Conservation (phyloP, 352 stramenopile genomes). For the Pythium scleroteichum region DNA sequence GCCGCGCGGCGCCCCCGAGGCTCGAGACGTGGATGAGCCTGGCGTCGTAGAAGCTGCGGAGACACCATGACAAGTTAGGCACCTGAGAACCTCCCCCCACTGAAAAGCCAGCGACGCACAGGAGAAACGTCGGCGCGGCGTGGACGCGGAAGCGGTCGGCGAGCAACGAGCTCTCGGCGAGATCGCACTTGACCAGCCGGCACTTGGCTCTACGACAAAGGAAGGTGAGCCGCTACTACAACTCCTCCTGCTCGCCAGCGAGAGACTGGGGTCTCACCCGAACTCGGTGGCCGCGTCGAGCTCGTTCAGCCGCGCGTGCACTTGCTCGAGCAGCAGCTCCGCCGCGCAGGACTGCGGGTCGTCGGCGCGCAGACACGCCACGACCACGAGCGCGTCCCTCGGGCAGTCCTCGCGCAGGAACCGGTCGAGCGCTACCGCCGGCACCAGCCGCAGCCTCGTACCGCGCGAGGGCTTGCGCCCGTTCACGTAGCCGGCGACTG, state of each 20-base stretch:
- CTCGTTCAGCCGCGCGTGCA: conserved; percentile 39
- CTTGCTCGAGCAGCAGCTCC: conserved; percentile 60
- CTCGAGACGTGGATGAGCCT: conserved; percentile 62
- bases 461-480: conserved; percentile 26
- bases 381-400: conserved; percentile 57
- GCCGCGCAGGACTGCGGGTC: conserved; percentile 56
- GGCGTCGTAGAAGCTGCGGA: conserved; percentile 60
- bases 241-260: no score
- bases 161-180: conserved; percentile 58
- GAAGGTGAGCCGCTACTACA: no score
- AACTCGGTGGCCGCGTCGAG: conserved; percentile 6
- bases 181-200: conserved; percentile 70
- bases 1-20: conserved; percentile 49
- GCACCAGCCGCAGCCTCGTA: conserved; percentile 39
- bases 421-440: conserved; percentile 45
- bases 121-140: conserved; percentile 71
- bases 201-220: conserved; percentile 37
- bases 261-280: no score
- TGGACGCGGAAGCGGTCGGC: conserved; percentile 68
- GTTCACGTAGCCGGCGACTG: conserved; percentile 42
- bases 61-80: no score
- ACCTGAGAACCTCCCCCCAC: no score
- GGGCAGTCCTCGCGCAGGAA: conserved; percentile 42
- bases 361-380: conserved; percentile 69
- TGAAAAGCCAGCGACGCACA: conserved; percentile 38